Percentiles rank a stretch among this genome's conserved stretches.
phyloP scores from a whole-genome alignment of 129 eudicot species.

The Flaveria brownii region DNA sequence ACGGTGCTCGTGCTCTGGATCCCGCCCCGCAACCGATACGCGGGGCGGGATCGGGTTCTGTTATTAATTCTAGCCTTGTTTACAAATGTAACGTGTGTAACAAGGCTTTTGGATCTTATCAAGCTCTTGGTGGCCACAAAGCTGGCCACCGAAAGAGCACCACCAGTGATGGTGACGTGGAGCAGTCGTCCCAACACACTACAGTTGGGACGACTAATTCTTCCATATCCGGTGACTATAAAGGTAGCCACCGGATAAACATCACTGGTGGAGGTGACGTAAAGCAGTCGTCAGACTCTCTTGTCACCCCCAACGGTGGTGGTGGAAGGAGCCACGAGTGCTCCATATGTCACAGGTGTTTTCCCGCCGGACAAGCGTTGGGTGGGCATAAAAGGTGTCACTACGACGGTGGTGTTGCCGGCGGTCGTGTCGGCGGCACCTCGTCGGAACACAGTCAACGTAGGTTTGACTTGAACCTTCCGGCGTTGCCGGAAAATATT shows the following conservation, averaged over 20 bases:
- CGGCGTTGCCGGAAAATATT: constrained; percentile 47
- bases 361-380: constrained; percentile 91
- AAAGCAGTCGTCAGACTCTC: constrained; percentile 25
- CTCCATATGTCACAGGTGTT: constrained; percentile 72
- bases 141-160: constrained; percentile 71
- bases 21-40: neutral
- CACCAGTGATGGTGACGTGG: constrained; percentile 37
- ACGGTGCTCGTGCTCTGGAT: neutral
- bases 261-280: constrained; percentile 38
- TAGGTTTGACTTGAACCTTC: constrained; percentile 52
- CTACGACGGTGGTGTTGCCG: constrained; percentile 61
- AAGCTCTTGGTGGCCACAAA: constrained; percentile 94
- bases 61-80: neutral
- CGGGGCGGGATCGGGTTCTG: neutral
- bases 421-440: constrained; percentile 33
- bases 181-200: constrained; percentile 21
- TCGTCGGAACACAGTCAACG: constrained; percentile 41
- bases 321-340: constrained; percentile 72
- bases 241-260: constrained; percentile 77
- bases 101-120: constrained; percentile 76
- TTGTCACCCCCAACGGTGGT: constrained; percentile 13
- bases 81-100: constrained; percentile 70
- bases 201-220: constrained; percentile 29
- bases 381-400: constrained; percentile 96
- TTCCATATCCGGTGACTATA: constrained; percentile 62